phyloP scores from a whole-genome alignment of 106 monocot genomes.

The Cymbidium sinense region DNA sequence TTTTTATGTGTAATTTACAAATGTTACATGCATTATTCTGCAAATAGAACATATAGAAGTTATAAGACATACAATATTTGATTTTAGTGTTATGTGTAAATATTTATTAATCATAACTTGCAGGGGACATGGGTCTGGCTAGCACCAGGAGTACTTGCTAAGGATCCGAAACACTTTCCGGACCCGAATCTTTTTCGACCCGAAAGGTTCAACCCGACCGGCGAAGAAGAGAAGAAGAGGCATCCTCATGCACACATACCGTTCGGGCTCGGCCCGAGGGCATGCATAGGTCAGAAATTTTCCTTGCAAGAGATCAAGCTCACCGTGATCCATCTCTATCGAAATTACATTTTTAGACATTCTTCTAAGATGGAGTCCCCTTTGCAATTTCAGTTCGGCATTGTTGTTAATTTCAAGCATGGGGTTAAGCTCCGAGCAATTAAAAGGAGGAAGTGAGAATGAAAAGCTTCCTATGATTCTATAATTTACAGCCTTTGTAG shows the following conservation, averaged over 20 bases:
- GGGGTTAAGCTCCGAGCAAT: conserved; percentile 31
- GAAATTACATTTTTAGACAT: conserved; percentile 18
- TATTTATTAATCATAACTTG: background rate
- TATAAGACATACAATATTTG: too few species aligned
- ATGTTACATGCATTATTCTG: too few species aligned
- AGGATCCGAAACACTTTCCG: conserved; percentile 32
- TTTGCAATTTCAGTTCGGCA: conserved; percentile 22
- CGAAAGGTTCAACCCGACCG: conserved; percentile 25
- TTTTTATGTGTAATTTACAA: too few species aligned
- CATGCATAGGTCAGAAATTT: conserved; percentile 28
- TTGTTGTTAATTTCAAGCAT: conserved; percentile 25
- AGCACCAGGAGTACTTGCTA: conserved; percentile 23
- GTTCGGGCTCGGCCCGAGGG: conserved; percentile 30
- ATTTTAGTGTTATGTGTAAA: background rate
- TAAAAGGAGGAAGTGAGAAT: background rate
- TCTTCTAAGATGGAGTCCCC: conserved; percentile 25
- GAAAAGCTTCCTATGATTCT: background rate
- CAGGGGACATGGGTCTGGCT: conserved; percentile 68
- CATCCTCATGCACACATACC: conserved; percentile 36
- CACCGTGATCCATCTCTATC: conserved; percentile 21
- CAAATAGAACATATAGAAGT: too few species aligned
- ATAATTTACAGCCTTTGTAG: background rate
- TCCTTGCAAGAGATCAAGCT: conserved; percentile 32
- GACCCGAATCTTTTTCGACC: conserved; percentile 26
- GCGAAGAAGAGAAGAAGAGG: conserved; percentile 27